Conservation (phyloP, 495 filamentous ascomycete species). For the Daldinia decipiens region DNA sequence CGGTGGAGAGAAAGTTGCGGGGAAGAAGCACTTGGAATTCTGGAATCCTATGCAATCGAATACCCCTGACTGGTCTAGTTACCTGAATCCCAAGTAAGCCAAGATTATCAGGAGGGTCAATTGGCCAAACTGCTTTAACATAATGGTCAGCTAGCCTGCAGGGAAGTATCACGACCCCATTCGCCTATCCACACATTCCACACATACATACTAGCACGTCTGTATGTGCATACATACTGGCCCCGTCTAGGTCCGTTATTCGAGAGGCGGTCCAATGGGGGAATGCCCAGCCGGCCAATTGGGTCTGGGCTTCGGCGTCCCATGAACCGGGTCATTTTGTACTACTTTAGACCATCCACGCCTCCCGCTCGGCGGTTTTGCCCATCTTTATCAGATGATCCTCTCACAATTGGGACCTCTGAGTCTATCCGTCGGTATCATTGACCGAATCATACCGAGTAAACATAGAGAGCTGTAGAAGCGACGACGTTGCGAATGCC, state of each 20-base stretch:
- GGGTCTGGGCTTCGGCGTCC: slow-evolving; percentile 16
- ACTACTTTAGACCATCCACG: slow-evolving; percentile 26
- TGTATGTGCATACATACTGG: background rate
- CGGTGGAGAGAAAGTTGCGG: slow-evolving; percentile 37
- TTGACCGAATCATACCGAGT: slow-evolving; percentile 26
- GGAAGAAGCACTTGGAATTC: slow-evolving; percentile 38
- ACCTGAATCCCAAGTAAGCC: slow-evolving; percentile 1
- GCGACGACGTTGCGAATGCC: slow-evolving; percentile 46
- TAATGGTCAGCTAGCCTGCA: slow-evolving; percentile 8
- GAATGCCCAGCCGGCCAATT: slow-evolving; percentile 26
- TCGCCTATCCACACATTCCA: background rate
- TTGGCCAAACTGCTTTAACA: slow-evolving; percentile 32
- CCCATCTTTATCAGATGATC: slow-evolving; percentile 38
- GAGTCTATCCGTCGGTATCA: slow-evolving; percentile 5
- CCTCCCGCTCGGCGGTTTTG: slow-evolving; percentile 45
- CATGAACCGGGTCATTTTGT: slow-evolving; percentile 23
- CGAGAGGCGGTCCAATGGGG: slow-evolving; percentile 17
- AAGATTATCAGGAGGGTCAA: slow-evolving; percentile 3
- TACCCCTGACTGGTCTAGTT: slow-evolving; percentile 5
- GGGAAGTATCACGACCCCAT: background rate
- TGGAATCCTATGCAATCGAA: background rate
- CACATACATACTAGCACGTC: too few relatives aligned
- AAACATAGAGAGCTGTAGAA: slow-evolving; percentile 1
- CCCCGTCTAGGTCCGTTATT: slow-evolving; percentile 22
- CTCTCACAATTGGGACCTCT: slow-evolving; percentile 7